Conservation (phyloP, 805 yeast genomes). For the Candida hungchunana region DNA sequence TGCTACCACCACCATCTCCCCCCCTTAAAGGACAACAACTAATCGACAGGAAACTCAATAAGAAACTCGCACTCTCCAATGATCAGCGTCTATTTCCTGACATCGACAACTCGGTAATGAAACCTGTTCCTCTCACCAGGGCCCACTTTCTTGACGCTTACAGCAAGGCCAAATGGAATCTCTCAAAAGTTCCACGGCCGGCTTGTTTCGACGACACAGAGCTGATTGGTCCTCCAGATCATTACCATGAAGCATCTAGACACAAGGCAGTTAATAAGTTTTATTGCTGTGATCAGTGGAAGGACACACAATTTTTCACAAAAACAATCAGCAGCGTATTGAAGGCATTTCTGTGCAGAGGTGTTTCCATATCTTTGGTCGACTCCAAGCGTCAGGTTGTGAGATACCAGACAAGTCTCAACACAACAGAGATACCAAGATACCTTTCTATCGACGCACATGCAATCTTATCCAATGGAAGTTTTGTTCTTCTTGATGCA, state of each 20-base stretch:
- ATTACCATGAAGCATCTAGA: constrained; percentile 45
- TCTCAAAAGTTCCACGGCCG: constrained; percentile 54
- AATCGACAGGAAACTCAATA: neutral
- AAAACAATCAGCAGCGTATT: constrained; percentile 35
- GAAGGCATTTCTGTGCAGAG: constrained; percentile 40
- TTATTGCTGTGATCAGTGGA: constrained; percentile 46
- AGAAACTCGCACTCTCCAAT: constrained; percentile 1
- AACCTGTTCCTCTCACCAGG: constrained; percentile 38
- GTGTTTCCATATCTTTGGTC: constrained; percentile 58
- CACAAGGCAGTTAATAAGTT: constrained; percentile 40
- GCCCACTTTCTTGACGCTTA: constrained; percentile 55
- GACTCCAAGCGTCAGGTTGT: constrained; percentile 44
- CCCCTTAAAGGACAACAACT: too few species aligned
- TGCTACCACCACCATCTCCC: too few species aligned
- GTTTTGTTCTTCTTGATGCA: constrained; percentile 55
- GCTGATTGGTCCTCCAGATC: constrained; percentile 56
- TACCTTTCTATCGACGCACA: constrained; percentile 63
- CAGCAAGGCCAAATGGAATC: constrained; percentile 51
- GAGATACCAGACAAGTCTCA: constrained; percentile 45
- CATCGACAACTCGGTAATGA: constrained; percentile 5
- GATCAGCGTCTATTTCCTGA: constrained; percentile 16
- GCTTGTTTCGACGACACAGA: constrained; percentile 43
- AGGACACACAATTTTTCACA: constrained; percentile 35
- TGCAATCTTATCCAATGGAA: constrained; percentile 53
- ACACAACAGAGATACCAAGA: constrained; percentile 48